phyloP scores from a whole-genome alignment of 78 protist species.

The Dictyostelium intermedium region DNA sequence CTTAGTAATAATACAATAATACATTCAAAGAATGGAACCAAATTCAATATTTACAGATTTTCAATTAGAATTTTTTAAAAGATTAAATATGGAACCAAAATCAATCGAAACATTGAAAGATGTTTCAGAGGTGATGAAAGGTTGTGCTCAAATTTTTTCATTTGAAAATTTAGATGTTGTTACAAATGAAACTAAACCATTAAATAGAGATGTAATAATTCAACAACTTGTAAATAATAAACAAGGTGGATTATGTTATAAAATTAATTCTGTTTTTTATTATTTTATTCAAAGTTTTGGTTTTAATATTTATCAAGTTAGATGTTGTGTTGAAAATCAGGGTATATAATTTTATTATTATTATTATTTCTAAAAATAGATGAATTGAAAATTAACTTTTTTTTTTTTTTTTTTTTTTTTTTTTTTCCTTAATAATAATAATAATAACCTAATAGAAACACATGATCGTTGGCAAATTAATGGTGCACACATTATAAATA shows the following conservation, averaged over 20 bases:
- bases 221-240: background rate
- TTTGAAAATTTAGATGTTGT: constrained; percentile 40
- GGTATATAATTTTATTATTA: too few species aligned
- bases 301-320: background rate
- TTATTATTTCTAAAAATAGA: too few species aligned
- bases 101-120: background rate
- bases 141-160: background rate
- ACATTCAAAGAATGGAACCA: background rate
- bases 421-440: too few species aligned
- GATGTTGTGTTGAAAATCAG: background rate
- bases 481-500: background rate
- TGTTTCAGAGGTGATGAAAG: background rate
- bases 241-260: constrained; percentile 29
- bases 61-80: background rate
- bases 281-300: constrained; percentile 10
- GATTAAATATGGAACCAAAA: background rate
- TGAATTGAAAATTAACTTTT: too few species aligned
- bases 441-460: too few species aligned
- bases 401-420: too few species aligned
- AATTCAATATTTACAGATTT: background rate
- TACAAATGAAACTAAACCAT: background rate
- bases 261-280: constrained; percentile 24
- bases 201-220: constrained; percentile 3
- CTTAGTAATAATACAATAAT: too few species aligned
- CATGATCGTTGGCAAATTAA: background rate